Conservation (phyloP, 1,139 yeast species). For the Saccharomyces hybrid region DNA sequence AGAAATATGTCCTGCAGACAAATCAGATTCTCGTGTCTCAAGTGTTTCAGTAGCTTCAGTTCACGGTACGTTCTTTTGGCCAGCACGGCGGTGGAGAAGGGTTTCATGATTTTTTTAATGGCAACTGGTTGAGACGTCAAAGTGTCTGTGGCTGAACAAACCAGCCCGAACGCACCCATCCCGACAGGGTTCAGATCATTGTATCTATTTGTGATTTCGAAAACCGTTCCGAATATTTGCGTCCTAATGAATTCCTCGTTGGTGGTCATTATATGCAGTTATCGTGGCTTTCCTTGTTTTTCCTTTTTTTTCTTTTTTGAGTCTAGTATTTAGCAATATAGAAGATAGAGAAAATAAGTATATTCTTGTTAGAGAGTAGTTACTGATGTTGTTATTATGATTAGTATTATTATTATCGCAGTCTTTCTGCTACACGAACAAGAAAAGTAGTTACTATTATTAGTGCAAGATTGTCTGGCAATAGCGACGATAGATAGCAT, state of each 20-base stretch:
- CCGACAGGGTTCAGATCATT: slow-evolving; percentile 95
- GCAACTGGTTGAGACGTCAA: slow-evolving; percentile 92
- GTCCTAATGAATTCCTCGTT: slow-evolving; percentile 37
- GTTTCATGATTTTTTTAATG: slow-evolving; percentile 94
- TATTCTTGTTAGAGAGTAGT: background rate
- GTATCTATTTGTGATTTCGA: slow-evolving; percentile 88
- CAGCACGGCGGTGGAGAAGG: slow-evolving; percentile 87
- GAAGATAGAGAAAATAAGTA: background rate
- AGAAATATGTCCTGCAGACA: slow-evolving; percentile 89
- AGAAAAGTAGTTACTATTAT: background rate
- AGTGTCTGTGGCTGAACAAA: slow-evolving; percentile 91
- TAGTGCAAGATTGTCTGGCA: background rate
- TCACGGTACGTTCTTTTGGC: slow-evolving; percentile 97
- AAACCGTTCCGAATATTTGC: slow-evolving; percentile 70
- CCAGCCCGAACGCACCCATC: slow-evolving; percentile 98
- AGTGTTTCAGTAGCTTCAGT: slow-evolving; percentile 82
- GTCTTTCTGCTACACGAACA: background rate
- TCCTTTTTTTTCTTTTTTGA: background rate
- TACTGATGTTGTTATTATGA: background rate
- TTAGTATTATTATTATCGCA: background rate
- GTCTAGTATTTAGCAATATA: background rate
- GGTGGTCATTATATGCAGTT: slow-evolving; percentile 17
- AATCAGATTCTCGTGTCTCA: slow-evolving; percentile 90
- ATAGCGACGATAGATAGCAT: background rate
- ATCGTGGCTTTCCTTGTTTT: background rate